Percentiles rank a stretch among this genome's conserved stretches.
These are phyloP conservation scores for Alternaria sp. DNA, from an alignment of 2,329 filamentous ascomycete species.

Conservation along the genomic window DNA sequence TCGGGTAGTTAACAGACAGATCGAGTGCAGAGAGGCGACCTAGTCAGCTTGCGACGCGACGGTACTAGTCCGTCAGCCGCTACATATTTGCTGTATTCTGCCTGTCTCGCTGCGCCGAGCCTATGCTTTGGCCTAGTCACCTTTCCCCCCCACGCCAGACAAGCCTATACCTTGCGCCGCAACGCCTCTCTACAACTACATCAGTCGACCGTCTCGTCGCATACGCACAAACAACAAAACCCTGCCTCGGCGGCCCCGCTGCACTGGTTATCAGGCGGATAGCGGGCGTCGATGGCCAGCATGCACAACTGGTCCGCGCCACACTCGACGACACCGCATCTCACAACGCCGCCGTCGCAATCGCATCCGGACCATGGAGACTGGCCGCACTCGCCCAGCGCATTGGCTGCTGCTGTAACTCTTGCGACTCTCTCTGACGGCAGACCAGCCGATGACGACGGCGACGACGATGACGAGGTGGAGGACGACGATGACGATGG, in stretches of 20 bases:
- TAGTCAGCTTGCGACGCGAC: conserved; percentile 6
- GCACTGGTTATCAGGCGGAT: conserved; percentile 21
- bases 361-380: conserved; percentile 7
- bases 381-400: conserved; percentile 30
- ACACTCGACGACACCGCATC: conserved; percentile 24
- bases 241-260: conserved; percentile 22
- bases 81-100: conserved; percentile 21
- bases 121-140: conserved; percentile 19
- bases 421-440: conserved; percentile 43
- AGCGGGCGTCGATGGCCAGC: conserved; percentile 41
- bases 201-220: conserved; percentile 10
- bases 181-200: conserved; percentile 21
- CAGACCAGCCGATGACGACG: conserved; percentile 30
- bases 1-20: conserved; percentile 6
- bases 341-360: conserved; percentile 20
- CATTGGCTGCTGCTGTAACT: conserved; percentile 37
- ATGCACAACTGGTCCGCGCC: conserved; percentile 23
- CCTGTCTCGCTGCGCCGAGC: conserved; percentile 20
- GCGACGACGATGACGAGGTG: conserved; percentile 15
- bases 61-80: conserved; percentile 7
- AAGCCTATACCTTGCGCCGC: conserved; percentile 25
- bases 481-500: conserved; percentile 24
- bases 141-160: conserved; percentile 10
- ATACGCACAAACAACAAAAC: neutral
- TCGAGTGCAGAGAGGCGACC: neutral